Conservation (phyloP, 768 basidiomycete species). For the Crassisporium funariophilum region DNA sequence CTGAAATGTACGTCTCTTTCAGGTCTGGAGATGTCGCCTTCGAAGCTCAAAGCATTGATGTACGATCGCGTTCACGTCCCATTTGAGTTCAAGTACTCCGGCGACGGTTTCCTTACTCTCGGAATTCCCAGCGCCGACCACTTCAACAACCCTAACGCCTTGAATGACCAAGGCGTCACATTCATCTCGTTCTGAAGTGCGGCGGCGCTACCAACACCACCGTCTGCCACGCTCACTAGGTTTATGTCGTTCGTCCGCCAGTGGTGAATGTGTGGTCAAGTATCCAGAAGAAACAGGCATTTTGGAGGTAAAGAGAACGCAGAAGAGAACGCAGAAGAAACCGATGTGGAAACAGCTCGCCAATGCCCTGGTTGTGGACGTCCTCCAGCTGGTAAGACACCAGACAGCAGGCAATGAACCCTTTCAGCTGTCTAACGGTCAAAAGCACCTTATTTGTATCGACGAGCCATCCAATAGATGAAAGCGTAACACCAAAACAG, state of each 20-base stretch:
- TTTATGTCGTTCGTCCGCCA: slow-evolving; percentile 34
- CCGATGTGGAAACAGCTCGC: not conserved
- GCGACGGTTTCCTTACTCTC: slow-evolving; percentile 32
- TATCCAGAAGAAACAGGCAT: not conserved
- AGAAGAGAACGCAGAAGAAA: not conserved
- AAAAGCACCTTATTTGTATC: not conserved
- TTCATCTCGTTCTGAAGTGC: slow-evolving; percentile 38
- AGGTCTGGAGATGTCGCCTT: slow-evolving; percentile 22
- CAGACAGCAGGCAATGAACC: not conserved
- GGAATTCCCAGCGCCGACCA: slow-evolving; percentile 32
- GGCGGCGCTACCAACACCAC: slow-evolving; percentile 38
- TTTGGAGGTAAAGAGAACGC: not conserved
- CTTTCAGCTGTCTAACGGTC: not conserved
- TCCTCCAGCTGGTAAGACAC: not conserved
- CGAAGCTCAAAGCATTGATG: slow-evolving; percentile 22
- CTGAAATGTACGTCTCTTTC: slow-evolving; percentile 16
- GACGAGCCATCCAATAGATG: not conserved
- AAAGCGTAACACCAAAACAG: not conserved
- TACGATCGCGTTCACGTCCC: slow-evolving; percentile 14
- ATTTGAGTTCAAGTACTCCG: slow-evolving; percentile 32
- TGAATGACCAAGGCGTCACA: slow-evolving; percentile 17
- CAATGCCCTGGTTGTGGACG: not conserved
- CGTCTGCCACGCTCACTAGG: slow-evolving; percentile 35
- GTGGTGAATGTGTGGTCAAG: not conserved
- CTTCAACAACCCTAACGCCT: slow-evolving; percentile 29